phyloP scores from a whole-genome alignment of 441 rosid genomes.

The Erodium moschatum region DNA sequence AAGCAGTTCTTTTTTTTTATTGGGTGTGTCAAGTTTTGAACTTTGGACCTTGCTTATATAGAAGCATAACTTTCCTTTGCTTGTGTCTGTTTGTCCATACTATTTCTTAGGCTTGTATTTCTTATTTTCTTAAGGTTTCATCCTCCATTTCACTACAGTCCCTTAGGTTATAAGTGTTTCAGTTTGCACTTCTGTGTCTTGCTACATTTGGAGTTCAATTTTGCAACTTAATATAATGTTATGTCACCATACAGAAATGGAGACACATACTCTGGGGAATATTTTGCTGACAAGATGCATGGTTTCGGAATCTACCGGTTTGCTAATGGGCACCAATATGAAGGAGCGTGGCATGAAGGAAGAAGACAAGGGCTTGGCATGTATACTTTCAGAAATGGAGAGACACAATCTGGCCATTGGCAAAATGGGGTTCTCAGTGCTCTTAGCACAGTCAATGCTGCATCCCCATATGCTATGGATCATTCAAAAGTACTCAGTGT shows the following conservation, averaged over 20 bases:
- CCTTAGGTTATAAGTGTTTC: too few relatives aligned
- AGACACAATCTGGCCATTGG: constrained; percentile 59
- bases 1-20: too few relatives aligned
- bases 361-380: constrained; percentile 67
- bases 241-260: constrained; percentile 39
- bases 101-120: too few relatives aligned
- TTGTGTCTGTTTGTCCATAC: too few relatives aligned
- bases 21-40: too few relatives aligned
- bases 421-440: constrained; percentile 39
- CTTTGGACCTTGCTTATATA: too few relatives aligned
- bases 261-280: constrained; percentile 59
- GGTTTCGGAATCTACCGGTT: constrained; percentile 61
- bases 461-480: constrained; percentile 28
- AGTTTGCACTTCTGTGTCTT: too few relatives aligned
- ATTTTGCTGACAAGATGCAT: constrained; percentile 65
- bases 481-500: constrained; percentile 40
- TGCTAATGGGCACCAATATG: constrained; percentile 54
- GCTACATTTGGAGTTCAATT: too few relatives aligned
- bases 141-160: too few relatives aligned
- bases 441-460: constrained; percentile 19
- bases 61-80: too few relatives aligned
- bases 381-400: constrained; percentile 54
- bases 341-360: constrained; percentile 76
- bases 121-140: too few relatives aligned
- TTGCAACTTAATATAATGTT: background rate